A percentile compares a stretch with the other conserved stretches of the same genome.
These are phyloP conservation scores for Termitomyces heimii DNA, from an alignment of 768 basidiomycete genomes.

Conservation along the genomic window DNA sequence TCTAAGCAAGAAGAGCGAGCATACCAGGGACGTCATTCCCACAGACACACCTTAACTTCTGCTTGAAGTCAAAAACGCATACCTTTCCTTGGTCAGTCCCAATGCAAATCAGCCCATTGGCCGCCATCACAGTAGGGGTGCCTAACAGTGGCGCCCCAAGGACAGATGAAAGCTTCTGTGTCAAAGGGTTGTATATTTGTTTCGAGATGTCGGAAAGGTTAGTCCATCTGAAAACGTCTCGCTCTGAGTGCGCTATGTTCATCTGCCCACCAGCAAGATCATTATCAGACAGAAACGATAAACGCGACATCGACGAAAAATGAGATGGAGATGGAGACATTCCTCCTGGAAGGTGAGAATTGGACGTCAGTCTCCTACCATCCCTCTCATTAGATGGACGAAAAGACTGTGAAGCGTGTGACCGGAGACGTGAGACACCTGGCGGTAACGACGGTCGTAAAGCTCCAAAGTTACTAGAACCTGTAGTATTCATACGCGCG, in stretches of 20 bases:
- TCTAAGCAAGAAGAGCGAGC: constrained; percentile 5
- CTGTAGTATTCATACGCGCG: constrained; percentile 32
- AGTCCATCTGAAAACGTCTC: constrained; percentile 76
- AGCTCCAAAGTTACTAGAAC: constrained; percentile 28
- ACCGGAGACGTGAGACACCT: constrained; percentile 75
- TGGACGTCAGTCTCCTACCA: constrained; percentile 35
- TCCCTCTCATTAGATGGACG: constrained; percentile 36
- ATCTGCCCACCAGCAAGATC: constrained; percentile 18
- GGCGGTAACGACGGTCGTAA: constrained; percentile 64
- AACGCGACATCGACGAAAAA: constrained; percentile 65
- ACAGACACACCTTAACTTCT: constrained; percentile 75
- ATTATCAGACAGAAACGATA: constrained; percentile 55
- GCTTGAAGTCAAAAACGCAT: constrained; percentile 87
- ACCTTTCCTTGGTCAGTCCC: constrained; percentile 79
- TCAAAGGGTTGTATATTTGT: constrained; percentile 46
- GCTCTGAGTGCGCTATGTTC: constrained; percentile 20
- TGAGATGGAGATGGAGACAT: constrained; percentile 56
- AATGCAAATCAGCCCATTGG: constrained; percentile 84
- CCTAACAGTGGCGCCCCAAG: constrained; percentile 56
- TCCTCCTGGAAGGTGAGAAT: constrained; percentile 36
- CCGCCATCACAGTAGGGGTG: constrained; percentile 73
- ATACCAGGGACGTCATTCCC: constrained; percentile 64
- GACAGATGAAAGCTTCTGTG: constrained; percentile 56
- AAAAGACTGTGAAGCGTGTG: constrained; percentile 48
- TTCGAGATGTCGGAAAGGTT: constrained; percentile 52